Evolutionary conservation across 2,329 filamentous ascomycete species (phyloP), one percentile per base, ranked within the genome.

Genomic region (Elsinoe fawcettii): DNA sequence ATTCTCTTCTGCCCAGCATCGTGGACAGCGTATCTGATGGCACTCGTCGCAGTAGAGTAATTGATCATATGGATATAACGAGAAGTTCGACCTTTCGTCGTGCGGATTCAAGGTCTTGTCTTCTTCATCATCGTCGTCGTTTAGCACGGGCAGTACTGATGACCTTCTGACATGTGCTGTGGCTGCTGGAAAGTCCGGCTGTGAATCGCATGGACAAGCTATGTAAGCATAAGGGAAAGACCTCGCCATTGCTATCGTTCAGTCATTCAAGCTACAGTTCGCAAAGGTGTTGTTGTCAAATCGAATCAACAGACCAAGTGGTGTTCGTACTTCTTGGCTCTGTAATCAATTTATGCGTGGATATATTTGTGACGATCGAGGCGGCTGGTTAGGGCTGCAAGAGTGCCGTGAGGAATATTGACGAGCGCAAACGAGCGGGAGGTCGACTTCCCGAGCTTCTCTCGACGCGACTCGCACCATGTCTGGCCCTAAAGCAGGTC

Each of bases 31-130:
- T 61, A 97, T 95, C 72, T 96, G 87, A 69, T 95, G 90, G 71
- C 93, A 99, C 70, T 97, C 93, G 69, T 96, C 92, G 76, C 93
- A 99, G 75, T 95, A 99, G 39, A 97, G 80, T 23, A 99, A 81
- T 69, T 96, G 86, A 67, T 97, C 92, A 44, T 96, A 84, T 0
- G 93, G 92, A 68, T 92, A 96, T 30, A 99, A 78, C 63, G 90
- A 91, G 77, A 90, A 97, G 70, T 90, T 93, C 59, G 93, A 88
- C 36, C 91, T 85, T 14, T 88, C 82, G 60, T 86, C 85, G 65
- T 87, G 84, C 1, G 93, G 90, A 69, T 99, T 88, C 71, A 99
- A 96, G 3, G 88, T 86, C 60, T 80, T 79, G 59, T 89, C 88
- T 62, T 90, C 86, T 59, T 89, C 84, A 25, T 80, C 74, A 74